Conservation (phyloP, 176 grass and related monocot species). For the Eragrostis curvula region DNA sequence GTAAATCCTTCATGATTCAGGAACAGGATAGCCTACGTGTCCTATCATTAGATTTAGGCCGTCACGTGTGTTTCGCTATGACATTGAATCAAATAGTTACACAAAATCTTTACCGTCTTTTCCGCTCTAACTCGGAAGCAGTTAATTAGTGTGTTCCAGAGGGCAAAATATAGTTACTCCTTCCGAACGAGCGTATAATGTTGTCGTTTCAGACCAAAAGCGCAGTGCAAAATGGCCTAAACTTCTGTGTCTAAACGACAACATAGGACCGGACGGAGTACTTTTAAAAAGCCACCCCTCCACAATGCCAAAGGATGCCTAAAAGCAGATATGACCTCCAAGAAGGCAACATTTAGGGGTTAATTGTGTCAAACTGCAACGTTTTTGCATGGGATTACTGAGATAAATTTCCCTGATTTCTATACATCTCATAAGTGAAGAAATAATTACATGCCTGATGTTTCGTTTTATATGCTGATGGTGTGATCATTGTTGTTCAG, state of each 20-base stretch:
- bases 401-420: background rate
- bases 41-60: constrained; percentile 1
- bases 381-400: constrained; percentile 9
- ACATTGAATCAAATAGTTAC: background rate
- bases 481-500: constrained; percentile 55
- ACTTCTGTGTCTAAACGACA: too few species aligned
- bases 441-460: constrained; percentile 13
- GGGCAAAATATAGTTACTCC: background rate
- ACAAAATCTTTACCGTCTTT: constrained; percentile 3
- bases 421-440: constrained; percentile 10
- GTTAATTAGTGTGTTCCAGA: background rate
- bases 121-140: background rate
- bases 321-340: background rate
- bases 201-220: too few species aligned
- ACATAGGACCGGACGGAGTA: too few species aligned
- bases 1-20: background rate
- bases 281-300: background rate
- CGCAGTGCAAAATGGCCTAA: too few species aligned
- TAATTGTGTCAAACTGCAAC: background rate
- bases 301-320: constrained; percentile 16
- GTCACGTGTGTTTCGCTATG: background rate
- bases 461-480: constrained; percentile 27
- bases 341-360: background rate
- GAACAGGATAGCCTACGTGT: background rate
- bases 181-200: too few species aligned